Conservation (phyloP, 2,329 filamentous ascomycete species). For the Apiospora pterosperma region DNA sequence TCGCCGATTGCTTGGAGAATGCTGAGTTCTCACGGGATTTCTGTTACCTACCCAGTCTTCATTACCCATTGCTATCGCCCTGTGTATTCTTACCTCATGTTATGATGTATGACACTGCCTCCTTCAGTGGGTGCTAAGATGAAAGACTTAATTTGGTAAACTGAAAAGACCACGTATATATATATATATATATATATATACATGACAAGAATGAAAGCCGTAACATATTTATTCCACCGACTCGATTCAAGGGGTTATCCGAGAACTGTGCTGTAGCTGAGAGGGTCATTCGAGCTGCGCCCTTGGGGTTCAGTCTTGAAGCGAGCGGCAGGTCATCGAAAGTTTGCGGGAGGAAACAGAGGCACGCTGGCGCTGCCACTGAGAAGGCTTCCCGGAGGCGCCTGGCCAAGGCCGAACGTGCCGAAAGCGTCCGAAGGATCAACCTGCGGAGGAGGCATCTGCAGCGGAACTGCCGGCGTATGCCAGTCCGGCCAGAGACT, state of each 20-base stretch:
- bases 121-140: background rate
- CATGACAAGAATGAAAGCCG: background rate
- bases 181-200: background rate
- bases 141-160: background rate
- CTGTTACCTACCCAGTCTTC: background rate
- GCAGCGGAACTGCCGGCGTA: background rate
- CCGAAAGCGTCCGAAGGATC: conserved; percentile 15
- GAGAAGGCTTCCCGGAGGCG: conserved; percentile 10
- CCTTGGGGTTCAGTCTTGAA: background rate
- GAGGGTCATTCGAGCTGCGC: background rate
- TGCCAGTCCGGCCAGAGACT: conserved; percentile 27
- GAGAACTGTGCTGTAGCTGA: background rate
- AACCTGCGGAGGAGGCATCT: conserved; percentile 5
- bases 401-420: conserved; percentile 15
- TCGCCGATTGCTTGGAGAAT: background rate
- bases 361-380: conserved; percentile 11
- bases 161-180: background rate
- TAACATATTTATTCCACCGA: background rate
- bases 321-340: conserved; percentile 6
- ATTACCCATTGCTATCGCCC: background rate
- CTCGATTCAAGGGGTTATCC: no score
- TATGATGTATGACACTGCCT: background rate
- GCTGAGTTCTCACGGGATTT: background rate
- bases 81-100: background rate
- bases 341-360: conserved; percentile 18